Conservation (phyloP, 2,329 filamentous ascomycete genomes). For the Cladobotryum protrusum region DNA sequence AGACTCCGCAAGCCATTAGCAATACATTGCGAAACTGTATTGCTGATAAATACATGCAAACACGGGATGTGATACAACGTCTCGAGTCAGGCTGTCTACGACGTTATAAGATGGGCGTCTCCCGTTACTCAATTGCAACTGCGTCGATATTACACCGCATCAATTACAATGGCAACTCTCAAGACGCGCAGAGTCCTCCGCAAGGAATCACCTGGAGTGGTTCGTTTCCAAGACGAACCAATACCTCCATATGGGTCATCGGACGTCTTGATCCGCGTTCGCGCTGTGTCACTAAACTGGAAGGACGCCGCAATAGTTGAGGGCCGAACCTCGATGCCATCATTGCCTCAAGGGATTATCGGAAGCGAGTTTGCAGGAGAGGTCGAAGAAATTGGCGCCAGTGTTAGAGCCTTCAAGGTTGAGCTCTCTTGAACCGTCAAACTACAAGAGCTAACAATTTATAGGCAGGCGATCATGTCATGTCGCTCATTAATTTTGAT, state of each 20-base stretch:
- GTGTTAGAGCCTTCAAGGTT: slow-evolving; percentile 1
- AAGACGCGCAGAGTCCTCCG: slow-evolving; percentile 4
- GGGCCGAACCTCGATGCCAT: slow-evolving; percentile 1
- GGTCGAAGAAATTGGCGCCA: slow-evolving; percentile 1
- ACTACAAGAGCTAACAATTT: not conserved
- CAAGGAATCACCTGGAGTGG: not conserved
- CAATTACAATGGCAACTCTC: not conserved
- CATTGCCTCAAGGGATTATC: not conserved
- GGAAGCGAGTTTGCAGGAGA: slow-evolving; percentile 6
- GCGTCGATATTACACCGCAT: too few species aligned
- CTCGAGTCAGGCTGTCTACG: too few species aligned
- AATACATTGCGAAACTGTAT: too few species aligned
- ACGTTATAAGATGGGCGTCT: too few species aligned
- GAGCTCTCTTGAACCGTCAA: not conserved
- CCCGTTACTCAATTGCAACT: too few species aligned
- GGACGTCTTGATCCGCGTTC: slow-evolving; percentile 6
- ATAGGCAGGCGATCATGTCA: not conserved
- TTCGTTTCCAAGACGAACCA: not conserved
- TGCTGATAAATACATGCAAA: too few species aligned
- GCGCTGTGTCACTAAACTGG: slow-evolving; percentile 7
- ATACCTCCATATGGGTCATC: slow-evolving; percentile 5
- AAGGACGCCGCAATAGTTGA: slow-evolving; percentile 6
- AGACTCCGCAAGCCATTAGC: too few species aligned
- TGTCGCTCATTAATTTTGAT: slow-evolving; percentile 3
- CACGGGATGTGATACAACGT: too few species aligned